A percentile compares a stretch with the other conserved stretches of the same genome.
These are phyloP conservation scores for Litchi chinensis DNA, from an alignment of 345 rosid species.

Conservation along the genomic window DNA sequence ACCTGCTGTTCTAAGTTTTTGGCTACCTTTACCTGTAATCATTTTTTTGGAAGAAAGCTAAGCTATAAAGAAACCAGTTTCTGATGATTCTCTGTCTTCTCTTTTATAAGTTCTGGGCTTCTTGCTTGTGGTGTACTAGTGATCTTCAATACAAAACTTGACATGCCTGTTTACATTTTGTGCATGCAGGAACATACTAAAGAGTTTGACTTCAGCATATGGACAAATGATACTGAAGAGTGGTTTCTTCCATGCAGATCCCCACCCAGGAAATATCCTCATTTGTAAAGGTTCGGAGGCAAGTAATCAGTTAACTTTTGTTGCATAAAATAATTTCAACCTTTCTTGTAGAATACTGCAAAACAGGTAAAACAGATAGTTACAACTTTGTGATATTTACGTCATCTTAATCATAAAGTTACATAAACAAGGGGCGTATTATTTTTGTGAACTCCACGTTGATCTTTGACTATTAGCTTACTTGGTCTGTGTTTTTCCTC, in stretches of 20 bases:
- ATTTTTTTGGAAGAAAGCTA: background rate
- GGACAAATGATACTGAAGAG: constrained; percentile 98
- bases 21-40: constrained; percentile 3
- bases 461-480: constrained; percentile 19
- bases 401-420: background rate
- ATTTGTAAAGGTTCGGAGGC: constrained; percentile 91
- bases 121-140: background rate
- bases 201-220: constrained; percentile 79
- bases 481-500: constrained; percentile 19
- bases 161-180: constrained; percentile 18
- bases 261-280: constrained; percentile 95
- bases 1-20: background rate
- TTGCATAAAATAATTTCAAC: background rate
- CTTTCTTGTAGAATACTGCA: background rate
- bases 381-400: background rate
- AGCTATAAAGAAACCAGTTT: constrained; percentile 2
- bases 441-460: constrained; percentile 7
- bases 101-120: background rate
- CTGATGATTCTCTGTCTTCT: background rate
- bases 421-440: background rate
- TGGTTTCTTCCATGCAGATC: constrained; percentile 97
- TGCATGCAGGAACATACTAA: constrained; percentile 72
- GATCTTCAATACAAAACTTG: constrained; percentile 10
- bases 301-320: constrained; percentile 34
- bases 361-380: background rate